Evolutionary conservation across 768 basidiomycete species (phyloP).

Genomic region (Leccinellum luteum): DNA sequence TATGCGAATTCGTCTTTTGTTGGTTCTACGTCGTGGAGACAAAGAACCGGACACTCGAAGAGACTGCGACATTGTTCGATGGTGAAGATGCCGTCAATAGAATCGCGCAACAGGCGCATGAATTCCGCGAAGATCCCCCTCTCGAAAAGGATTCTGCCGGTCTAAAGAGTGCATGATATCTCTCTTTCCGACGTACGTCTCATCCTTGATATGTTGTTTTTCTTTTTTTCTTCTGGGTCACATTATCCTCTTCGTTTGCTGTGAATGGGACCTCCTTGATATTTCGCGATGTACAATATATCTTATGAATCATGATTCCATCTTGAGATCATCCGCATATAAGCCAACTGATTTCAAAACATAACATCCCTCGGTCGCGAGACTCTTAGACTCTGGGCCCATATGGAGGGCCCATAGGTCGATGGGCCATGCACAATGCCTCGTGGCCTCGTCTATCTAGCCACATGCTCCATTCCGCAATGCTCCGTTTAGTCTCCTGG

Average conservation of each 20-base stretch:
- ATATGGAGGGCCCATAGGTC: no score
- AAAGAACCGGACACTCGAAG: constrained; percentile 70
- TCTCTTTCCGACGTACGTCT: not conserved
- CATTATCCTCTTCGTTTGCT: not conserved
- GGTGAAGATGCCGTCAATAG: constrained; percentile 51
- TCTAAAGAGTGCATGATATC: constrained; percentile 6
- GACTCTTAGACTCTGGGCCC: no score
- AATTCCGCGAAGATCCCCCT: constrained; percentile 11
- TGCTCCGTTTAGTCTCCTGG: no score
- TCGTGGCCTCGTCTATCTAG: not conserved
- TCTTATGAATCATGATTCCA: not conserved
- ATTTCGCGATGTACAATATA: not conserved
- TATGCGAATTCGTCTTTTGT: constrained; percentile 60
- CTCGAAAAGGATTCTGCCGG: constrained; percentile 20
- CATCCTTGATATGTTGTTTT: not conserved
- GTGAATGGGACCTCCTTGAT: not conserved
- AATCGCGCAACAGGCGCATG: constrained; percentile 30
- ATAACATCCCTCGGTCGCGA: not conserved
- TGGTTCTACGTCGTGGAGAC: constrained; percentile 73
- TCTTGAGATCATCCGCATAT: not conserved
- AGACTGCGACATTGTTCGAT: constrained; percentile 81
- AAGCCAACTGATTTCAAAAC: not conserved
- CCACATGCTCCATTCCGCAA: not conserved
- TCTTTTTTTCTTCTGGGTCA: not conserved
- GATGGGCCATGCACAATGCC: not conserved